Evolutionary conservation across 192 early-diverging fungal genomes (phyloP).

Genomic region (Linnemannia exigua): DNA sequence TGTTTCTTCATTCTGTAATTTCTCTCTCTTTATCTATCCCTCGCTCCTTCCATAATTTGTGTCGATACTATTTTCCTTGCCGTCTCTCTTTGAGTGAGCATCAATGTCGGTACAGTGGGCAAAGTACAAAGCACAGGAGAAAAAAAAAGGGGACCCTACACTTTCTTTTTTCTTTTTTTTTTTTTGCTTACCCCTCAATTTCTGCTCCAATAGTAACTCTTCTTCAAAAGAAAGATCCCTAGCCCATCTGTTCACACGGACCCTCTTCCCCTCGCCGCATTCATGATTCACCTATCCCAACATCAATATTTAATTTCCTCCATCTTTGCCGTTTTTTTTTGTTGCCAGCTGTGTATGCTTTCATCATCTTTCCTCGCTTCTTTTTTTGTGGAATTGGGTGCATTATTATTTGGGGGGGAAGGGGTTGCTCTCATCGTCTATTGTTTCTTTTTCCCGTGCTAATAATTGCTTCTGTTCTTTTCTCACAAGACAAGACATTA

Average conservation of each 20-base stretch:
- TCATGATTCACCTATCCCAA: too few relatives aligned
- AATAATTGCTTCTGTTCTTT: not conserved
- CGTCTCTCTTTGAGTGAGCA: not conserved
- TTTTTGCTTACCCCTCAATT: not conserved
- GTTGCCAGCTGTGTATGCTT: not conserved
- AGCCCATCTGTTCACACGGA: not conserved
- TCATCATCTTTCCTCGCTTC: not conserved
- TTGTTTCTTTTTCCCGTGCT: not conserved
- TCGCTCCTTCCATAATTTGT: not conserved
- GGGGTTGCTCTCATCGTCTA: not conserved
- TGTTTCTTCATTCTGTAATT: too few relatives aligned
- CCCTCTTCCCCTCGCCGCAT: too few relatives aligned
- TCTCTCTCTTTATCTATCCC: not conserved
- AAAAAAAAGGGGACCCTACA: not conserved
- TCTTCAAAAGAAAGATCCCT: too few relatives aligned
- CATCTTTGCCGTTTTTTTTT: not conserved
- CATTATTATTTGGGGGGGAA: too few relatives aligned
- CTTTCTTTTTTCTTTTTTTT: too few relatives aligned
- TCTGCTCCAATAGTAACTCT: not conserved
- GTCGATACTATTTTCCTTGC: not conserved
- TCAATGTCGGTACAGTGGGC: not conserved
- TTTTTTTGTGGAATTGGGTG: not conserved
- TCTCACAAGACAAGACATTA: not conserved
- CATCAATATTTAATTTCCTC: not conserved
- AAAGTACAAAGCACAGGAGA: not conserved